Base-by-base conservation (phyloP, 306 rosid species). In the Gynostemma pentaphyllum region DNA sequence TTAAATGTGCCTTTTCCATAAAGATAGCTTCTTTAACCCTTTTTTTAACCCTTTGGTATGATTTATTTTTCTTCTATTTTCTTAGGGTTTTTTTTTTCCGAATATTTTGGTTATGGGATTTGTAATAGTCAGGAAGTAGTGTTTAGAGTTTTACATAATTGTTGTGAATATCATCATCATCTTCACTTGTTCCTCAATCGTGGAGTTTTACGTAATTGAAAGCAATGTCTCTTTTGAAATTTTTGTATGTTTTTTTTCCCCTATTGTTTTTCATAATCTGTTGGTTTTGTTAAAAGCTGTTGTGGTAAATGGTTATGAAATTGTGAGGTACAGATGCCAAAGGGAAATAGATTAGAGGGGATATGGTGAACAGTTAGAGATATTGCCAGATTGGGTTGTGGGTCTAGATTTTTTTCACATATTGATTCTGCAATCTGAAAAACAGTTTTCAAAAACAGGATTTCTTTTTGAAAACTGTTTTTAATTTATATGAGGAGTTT, bases 131-230 rank as follows among this genome's bases (percentile, higher is more conserved):
- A 66, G 56, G 73, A 62, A 72, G 77, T 62, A 59, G 64, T 59
- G 64, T 67, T n/a, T 74, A 75, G 66, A 28, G 37, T 46, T 70
- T 45, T 62, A 52, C 75, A 32, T 81, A 61, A 72, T n/a, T 73
- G 56, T 55, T 88, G 96, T 85, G 94, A 70, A 85, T 85, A 87
- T 70, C 48, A 62, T 77, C 60, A 42, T 77, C 66, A 66, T 28
- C 54, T 13, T n/a, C 73, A 62, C 30, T 59, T 36, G 23, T 47
- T 29, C n/a, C 15, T 55, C 62, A 30, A n/a, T n/a, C 62, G 3
- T 57, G 16, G 36, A 7, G 16, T 57, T n/a, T n/a, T 34, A 34
- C 16, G 28, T n/a, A 34, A 3, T 55, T 16, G 39, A 9, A 34
- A 34, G 5, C 9, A n/a, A n/a, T 18, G 34, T 3, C 11, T 55